Evolutionary conservation across 2,329 filamentous ascomycete genomes (phyloP).

Genomic region (Sporothrix pseudoabietina): DNA sequence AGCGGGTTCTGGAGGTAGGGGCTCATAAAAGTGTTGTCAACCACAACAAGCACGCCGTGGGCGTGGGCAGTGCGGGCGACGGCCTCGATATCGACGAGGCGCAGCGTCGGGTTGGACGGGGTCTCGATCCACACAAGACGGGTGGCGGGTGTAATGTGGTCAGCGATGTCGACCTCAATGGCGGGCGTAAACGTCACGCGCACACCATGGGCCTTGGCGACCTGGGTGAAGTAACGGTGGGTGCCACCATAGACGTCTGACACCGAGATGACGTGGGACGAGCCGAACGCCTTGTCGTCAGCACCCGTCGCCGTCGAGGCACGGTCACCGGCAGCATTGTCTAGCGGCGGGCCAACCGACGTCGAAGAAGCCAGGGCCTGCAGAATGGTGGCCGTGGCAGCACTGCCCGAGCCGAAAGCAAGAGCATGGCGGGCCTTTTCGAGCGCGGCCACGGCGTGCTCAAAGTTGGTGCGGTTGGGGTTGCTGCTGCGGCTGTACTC

Average conservation of each 20-base stretch:
- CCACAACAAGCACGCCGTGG: conserved; percentile 91
- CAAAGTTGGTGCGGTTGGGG: conserved; percentile 94
- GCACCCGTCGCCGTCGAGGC: background rate
- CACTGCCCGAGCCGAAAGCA: conserved; percentile 91
- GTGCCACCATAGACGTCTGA: conserved; percentile 98
- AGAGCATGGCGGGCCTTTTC: conserved; percentile 92
- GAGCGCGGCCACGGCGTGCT: conserved; percentile 84
- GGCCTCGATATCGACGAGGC: conserved; percentile 87
- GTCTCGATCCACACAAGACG: conserved; percentile 97
- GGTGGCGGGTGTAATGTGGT: conserved; percentile 84
- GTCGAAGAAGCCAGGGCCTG: conserved; percentile 75
- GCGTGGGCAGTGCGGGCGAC: conserved; percentile 81
- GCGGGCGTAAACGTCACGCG: conserved; percentile 90
- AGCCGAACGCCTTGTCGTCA: conserved; percentile 47
- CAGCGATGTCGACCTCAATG: conserved; percentile 84
- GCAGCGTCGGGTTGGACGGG: conserved; percentile 91
- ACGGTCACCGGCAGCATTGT: background rate
- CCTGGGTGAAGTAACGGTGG: conserved; percentile 98
- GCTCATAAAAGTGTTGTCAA: conserved; percentile 97
- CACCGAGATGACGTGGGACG: conserved; percentile 89
- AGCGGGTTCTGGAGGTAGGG: conserved; percentile 97
- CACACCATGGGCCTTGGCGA: conserved; percentile 90
- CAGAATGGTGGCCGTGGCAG: conserved; percentile 88
- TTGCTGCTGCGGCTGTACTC: conserved; percentile 95
- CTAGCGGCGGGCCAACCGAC: conserved; percentile 24